phyloP scores from a whole-genome alignment of 176 grass and related monocot species.

The Cymbopogon citratus region DNA sequence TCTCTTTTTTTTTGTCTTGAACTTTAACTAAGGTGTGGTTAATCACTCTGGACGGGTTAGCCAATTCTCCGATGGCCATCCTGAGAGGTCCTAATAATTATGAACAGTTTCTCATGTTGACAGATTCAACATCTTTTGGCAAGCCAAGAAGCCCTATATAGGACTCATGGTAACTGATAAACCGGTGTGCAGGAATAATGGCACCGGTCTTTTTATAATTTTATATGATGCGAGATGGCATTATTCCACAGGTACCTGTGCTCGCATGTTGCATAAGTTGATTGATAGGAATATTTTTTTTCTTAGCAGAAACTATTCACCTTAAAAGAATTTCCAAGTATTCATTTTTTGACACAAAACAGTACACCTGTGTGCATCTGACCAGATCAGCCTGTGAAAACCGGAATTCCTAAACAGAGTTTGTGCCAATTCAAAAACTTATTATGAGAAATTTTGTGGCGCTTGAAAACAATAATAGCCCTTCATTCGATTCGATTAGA shows the following conservation, averaged over 20 bases:
- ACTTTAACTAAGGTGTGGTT: neutral
- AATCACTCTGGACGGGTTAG: no score
- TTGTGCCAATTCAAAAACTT: no score
- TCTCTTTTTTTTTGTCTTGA: neutral
- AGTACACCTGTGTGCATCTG: no score
- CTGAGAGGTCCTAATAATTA: neutral
- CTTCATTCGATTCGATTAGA: no score
- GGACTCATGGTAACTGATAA: neutral
- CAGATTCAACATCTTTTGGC: neutral
- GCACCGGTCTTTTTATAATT: neutral
- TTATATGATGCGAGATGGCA: neutral
- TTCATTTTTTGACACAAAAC: neutral
- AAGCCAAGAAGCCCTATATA: neutral
- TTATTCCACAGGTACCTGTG: neutral
- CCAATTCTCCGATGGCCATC: neutral
- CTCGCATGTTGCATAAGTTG: neutral
- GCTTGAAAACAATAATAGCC: no score
- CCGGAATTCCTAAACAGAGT: no score
- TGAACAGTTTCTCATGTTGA: neutral
- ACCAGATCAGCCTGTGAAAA: no score
- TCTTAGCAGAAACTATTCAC: neutral
- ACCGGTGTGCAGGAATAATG: neutral
- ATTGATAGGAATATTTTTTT: neutral
- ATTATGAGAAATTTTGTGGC: no score
- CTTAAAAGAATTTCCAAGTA: neutral